These are phyloP conservation scores for Blakeslea trispora DNA, from an alignment of 371 early-diverging fungal species.

Conservation along the genomic window DNA sequence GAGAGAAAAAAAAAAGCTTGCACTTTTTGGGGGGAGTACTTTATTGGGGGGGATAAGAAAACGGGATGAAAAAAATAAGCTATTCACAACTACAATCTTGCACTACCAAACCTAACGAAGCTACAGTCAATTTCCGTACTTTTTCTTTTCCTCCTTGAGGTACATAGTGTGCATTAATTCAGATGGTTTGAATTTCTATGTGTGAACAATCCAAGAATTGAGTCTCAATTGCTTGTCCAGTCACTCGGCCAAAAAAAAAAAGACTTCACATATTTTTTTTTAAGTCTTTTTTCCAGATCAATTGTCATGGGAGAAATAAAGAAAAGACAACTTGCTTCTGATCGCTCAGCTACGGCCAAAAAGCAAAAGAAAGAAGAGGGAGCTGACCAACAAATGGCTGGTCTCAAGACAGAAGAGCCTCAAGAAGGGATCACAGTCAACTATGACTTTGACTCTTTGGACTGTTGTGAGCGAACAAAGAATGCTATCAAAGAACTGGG, in stretches of 20 bases:
- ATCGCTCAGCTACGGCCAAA: constrained; percentile 21
- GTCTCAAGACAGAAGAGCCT: constrained; percentile 59
- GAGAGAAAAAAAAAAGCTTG: too few species aligned
- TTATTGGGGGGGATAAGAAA: too few species aligned
- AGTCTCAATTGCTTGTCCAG: background rate
- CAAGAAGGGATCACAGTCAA: background rate
- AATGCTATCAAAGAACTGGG: constrained; percentile 92
- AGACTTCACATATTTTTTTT: background rate
- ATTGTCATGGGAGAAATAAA: constrained; percentile 18
- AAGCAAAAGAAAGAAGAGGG: constrained; percentile 22
- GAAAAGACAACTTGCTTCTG: constrained; percentile 33
- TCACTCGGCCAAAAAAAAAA: constrained; percentile 1
- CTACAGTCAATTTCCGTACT: too few species aligned
- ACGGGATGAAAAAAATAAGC: too few species aligned
- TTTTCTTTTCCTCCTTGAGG: too few species aligned
- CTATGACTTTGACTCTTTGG: constrained; percentile 64
- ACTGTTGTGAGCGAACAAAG: constrained; percentile 68
- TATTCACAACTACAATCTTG: too few species aligned
- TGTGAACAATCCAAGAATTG: too few species aligned
- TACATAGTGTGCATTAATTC: too few species aligned
- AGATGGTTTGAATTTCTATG: too few species aligned
- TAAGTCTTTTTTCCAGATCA: constrained; percentile 8
- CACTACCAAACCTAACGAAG: too few species aligned
- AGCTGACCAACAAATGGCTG: constrained; percentile 1
- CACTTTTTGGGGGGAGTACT: too few species aligned